A percentile compares a stretch with the other conserved stretches of the same genome.
Conservation (phyloP, 345 rosid species). For the Acer negundo region DNA sequence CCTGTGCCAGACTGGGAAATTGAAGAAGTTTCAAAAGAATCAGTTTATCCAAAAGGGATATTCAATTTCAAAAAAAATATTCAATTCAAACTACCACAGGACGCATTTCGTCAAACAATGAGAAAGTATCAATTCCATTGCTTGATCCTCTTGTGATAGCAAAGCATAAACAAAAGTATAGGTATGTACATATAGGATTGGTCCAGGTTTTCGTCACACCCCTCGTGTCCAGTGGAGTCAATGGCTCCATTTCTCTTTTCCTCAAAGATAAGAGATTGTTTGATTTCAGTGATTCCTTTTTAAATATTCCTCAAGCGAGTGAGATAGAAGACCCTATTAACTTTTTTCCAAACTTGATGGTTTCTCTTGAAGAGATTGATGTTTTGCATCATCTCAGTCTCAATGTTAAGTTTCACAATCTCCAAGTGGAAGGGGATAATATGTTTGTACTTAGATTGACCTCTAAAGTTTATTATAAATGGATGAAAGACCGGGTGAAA, state of each 20-base stretch:
- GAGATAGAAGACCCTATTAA: neutral
- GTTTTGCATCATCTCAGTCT: neutral
- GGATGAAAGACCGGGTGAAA: neutral
- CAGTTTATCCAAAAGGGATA: slow-evolving; percentile 1
- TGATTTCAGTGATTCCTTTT: neutral
- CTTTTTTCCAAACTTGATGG: neutral
- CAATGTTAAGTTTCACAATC: neutral
- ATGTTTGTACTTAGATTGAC: neutral
- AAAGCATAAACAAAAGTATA: neutral
- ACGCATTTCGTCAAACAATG: neutral
- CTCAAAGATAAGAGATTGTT: neutral
- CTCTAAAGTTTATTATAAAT: neutral
- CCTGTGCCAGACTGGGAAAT: neutral
- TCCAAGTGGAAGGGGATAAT: neutral
- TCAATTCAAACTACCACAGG: neutral
- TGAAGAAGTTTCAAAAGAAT: neutral
- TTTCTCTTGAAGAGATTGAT: neutral
- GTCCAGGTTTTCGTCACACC: slow-evolving; percentile 7
- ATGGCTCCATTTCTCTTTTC: slow-evolving; percentile 1
- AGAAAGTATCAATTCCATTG: neutral
- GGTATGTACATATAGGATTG: neutral
- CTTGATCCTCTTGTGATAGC: neutral
- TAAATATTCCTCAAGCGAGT: neutral
- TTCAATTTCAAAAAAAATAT: slow-evolving; percentile 7
- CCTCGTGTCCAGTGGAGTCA: neutral